phyloP scores from a whole-genome alignment of 164 flowering plant species.

The Piper betle region DNA sequence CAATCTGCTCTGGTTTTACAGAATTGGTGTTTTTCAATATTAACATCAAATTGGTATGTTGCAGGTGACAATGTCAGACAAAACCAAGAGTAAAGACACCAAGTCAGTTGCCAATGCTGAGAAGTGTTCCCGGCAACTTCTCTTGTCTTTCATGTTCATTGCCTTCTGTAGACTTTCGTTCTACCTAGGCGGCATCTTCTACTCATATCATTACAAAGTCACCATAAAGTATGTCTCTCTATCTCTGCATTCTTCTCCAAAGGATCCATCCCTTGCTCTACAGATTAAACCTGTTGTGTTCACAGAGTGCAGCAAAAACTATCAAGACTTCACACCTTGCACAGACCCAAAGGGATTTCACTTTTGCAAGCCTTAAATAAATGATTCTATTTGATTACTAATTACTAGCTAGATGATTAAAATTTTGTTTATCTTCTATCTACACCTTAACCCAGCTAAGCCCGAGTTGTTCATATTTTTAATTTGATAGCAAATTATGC shows the following conservation, averaged over 20 bases:
- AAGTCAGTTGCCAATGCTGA: slow-evolving; percentile 28
- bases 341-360: slow-evolving; percentile 86
- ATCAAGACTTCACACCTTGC: slow-evolving; percentile 95
- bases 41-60: not conserved
- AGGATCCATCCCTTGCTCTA: slow-evolving; percentile 28
- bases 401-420: no score
- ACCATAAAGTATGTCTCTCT: slow-evolving; percentile 14
- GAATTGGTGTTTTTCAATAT: no score
- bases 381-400: not conserved
- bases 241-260: slow-evolving; percentile 20
- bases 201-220: slow-evolving; percentile 38
- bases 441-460: no score
- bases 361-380: not conserved
- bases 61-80: not conserved
- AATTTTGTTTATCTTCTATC: no score
- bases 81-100: not conserved
- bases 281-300: slow-evolving; percentile 43
- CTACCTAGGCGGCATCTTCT: slow-evolving; percentile 33
- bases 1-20: no score
- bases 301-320: slow-evolving; percentile 57
- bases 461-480: no score
- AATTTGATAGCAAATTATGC: no score
- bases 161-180: not conserved
- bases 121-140: slow-evolving; percentile 7
- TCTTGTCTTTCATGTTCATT: not conserved